Conservation (phyloP, 2,329 filamentous ascomycete genomes). For the Mollisiaceae sp. region DNA sequence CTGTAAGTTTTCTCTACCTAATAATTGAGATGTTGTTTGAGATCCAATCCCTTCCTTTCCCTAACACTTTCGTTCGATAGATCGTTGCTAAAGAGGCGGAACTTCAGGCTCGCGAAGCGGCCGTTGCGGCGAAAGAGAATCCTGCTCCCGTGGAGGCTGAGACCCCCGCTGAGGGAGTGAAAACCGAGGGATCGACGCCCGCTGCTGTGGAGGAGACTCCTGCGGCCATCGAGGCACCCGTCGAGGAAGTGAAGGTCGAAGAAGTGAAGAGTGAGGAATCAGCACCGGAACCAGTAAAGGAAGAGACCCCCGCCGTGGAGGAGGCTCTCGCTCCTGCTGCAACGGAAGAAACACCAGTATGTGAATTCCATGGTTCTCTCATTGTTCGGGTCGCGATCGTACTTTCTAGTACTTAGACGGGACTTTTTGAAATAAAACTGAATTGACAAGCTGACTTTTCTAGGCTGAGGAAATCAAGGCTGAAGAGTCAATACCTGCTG, state of each 20-base stretch:
- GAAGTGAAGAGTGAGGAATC: neutral
- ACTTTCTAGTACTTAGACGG: too few species aligned
- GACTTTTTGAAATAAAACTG: neutral
- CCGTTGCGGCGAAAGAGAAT: conserved; percentile 16
- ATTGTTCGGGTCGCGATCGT: too few species aligned
- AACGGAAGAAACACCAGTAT: neutral
- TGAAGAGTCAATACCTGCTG: conserved; percentile 2
- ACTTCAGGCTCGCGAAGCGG: conserved; percentile 16
- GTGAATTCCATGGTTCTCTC: neutral
- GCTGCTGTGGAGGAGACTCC: neutral
- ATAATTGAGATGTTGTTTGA: neutral
- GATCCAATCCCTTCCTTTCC: neutral
- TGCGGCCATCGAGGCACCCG: conserved; percentile 10
- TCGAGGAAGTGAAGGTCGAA: neutral
- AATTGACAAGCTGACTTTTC: neutral
- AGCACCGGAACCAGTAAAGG: neutral
- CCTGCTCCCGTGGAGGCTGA: conserved; percentile 9
- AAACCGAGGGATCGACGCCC: neutral
- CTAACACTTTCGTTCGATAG: too few species aligned
- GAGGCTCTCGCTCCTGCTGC: neutral
- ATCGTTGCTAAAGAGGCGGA: conserved; percentile 15
- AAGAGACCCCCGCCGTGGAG: neutral
- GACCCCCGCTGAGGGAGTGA: neutral
- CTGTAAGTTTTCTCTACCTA: conserved; percentile 15
- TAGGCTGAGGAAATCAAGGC: conserved; percentile 10